Percentiles rank a stretch among this genome's conserved stretches.
phyloP scores from a whole-genome alignment of 805 yeast genomes.

The Clavispora asparagi region DNA sequence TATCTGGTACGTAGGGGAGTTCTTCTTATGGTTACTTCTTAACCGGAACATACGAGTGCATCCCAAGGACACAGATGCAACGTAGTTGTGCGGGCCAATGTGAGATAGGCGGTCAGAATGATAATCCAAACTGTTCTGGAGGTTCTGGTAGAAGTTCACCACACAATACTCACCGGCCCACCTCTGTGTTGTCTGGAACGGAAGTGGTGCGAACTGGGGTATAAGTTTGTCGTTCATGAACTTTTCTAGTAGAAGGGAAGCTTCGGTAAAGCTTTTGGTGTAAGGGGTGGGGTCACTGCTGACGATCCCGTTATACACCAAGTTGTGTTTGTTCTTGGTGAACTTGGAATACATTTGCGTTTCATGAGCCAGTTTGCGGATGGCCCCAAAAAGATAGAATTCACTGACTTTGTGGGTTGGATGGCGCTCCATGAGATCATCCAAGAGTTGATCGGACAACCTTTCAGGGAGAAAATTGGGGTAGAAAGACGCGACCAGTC shows the following conservation, averaged over 20 bases:
- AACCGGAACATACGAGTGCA: slow-evolving; percentile 64
- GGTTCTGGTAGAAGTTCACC: slow-evolving; percentile 49
- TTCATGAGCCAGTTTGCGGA: slow-evolving; percentile 55
- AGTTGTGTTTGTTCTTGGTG: slow-evolving; percentile 11
- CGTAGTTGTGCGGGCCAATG: slow-evolving; percentile 65
- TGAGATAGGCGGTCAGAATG: slow-evolving; percentile 72
- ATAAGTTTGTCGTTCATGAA: slow-evolving; percentile 32
- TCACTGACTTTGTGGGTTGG: slow-evolving; percentile 35
- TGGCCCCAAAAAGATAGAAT: slow-evolving; percentile 60
- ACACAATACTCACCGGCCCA: slow-evolving; percentile 57
- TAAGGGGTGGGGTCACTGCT: slow-evolving; percentile 24
- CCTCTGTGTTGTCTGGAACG: slow-evolving; percentile 30
- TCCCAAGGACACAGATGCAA: slow-evolving; percentile 68
- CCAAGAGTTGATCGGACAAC: slow-evolving; percentile 42
- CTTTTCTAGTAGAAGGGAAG: slow-evolving; percentile 34
- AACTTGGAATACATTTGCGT: slow-evolving; percentile 22
- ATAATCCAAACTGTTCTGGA: slow-evolving; percentile 56
- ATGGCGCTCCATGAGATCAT: slow-evolving; percentile 37
- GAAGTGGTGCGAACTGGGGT: slow-evolving; percentile 24
- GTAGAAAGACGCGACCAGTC: slow-evolving; percentile 47
- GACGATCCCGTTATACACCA: slow-evolving; percentile 41
- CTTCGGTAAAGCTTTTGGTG: slow-evolving; percentile 35
- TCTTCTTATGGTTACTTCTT: slow-evolving; percentile 35
- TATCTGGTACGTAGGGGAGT: slow-evolving; percentile 38
- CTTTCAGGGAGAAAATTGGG: slow-evolving; percentile 48